Evolutionary conservation across 2,329 filamentous ascomycete genomes (phyloP), one percentile per base, ranked within the genome.

Genomic region (Bipolaris cookei): DNA sequence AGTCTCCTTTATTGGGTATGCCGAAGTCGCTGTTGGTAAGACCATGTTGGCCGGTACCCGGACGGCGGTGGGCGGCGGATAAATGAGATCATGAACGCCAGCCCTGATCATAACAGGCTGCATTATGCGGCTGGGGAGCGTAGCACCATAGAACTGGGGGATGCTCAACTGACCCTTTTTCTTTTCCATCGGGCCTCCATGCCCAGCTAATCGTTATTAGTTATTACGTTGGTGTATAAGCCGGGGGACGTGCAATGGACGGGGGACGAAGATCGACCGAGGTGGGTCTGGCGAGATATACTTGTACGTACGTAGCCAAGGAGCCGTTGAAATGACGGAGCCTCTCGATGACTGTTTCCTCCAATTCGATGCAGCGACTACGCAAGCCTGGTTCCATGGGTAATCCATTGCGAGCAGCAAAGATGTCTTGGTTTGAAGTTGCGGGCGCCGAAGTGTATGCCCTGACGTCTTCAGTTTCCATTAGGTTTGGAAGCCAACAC

Each of bases 381-480:
- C 25, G 47, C 41, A 25, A 51, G 18, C 25, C n/a, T 18, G 16
- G 38, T 43, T 10, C 51, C 67, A 64, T 64, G 65, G 65, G 51
- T 64, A 21, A 61, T 52, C 58, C 59, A 50, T 56, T 43, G 16
- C 45, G 37, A 32, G 42, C 35, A 13, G 25, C 56, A 37, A 46
- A 56, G 51, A 47, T 16, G 44, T 30, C 5, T 11, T 11, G 23
- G 43, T 48, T 32, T 35, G 47, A 32, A 46, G 21, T 34, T 41
- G 44, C 47, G 21, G 44, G 48, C 48, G 44, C 57, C 44, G 44
- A 61, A 61, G 57, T 59, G 43, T 57, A 16, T 16, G 50, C 51
- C 57, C 57, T 62, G 61, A 64, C 63, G 59, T 57, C 54, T 54
- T 62, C 61, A 55, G 63, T 66, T 63, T 67, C 57, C 58, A 61